Evolutionary conservation across 179 eudicot species (phyloP).

Genomic region (Gypsophila paniculata): DNA sequence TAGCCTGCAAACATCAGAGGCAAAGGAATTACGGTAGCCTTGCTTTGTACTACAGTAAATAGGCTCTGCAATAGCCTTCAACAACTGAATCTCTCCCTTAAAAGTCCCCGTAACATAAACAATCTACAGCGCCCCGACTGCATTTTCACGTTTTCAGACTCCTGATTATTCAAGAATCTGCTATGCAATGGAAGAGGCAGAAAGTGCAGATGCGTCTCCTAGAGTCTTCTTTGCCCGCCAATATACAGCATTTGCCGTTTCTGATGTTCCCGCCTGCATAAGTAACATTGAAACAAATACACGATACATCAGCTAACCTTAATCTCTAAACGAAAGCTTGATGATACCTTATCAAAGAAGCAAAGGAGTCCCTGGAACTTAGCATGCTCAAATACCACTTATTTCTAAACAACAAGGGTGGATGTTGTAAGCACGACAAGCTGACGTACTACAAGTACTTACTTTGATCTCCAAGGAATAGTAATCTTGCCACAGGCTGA

Average conservation of each 20-base stretch:
- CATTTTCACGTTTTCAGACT: neutral
- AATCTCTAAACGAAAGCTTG: neutral
- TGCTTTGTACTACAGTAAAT: neutral
- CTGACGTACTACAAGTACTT: neutral
- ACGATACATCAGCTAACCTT: neutral
- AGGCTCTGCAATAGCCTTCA: neutral
- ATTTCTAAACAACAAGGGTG: neutral
- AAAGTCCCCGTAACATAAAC: neutral
- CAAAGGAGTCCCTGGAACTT: neutral
- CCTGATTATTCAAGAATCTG: neutral
- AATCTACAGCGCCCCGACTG: neutral
- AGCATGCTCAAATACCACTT: neutral
- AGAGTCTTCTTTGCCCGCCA: conserved; percentile 79
- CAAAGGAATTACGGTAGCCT: neutral
- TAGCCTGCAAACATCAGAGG: neutral
- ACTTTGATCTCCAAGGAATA: conserved; percentile 66
- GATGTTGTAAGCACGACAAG: neutral
- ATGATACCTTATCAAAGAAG: neutral
- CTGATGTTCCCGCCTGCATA: conserved; percentile 75
- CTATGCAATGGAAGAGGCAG: conserved; percentile 13
- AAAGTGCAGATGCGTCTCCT: conserved; percentile 40
- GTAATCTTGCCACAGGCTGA: conserved; percentile 67
- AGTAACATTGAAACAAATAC: neutral
- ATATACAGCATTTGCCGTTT: conserved; percentile 60
- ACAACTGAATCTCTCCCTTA: neutral